Evolutionary conservation across 2,329 filamentous ascomycete genomes (phyloP).

Genomic region (Fusarium xyrophilum): DNA sequence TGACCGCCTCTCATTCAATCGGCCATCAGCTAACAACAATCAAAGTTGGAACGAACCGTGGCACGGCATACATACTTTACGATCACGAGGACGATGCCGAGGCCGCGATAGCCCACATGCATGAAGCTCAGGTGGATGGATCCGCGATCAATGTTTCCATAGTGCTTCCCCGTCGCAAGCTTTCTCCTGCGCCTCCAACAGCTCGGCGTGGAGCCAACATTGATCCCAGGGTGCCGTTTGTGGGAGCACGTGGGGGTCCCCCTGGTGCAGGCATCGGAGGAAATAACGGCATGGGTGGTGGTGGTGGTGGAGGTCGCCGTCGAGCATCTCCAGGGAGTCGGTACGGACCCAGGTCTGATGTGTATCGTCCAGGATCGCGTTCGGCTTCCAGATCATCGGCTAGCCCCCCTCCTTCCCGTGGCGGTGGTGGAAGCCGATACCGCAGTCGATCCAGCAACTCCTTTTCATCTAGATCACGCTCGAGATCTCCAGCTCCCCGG

Average conservation of each 20-base stretch:
- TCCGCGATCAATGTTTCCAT: constrained; percentile 85
- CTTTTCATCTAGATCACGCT: constrained; percentile 58
- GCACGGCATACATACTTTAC: constrained; percentile 92
- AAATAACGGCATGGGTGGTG: constrained; percentile 44
- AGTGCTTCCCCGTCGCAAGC: constrained; percentile 81
- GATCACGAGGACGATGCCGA: constrained; percentile 79
- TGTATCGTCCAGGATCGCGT: constrained; percentile 67
- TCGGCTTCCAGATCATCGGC: constrained; percentile 56
- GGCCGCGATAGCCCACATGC: constrained; percentile 92
- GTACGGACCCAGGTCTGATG: constrained; percentile 58
- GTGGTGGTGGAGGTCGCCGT: constrained; percentile 49
- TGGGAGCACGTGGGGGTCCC: constrained; percentile 45
- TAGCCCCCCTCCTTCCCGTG: constrained; percentile 48
- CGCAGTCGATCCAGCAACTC: constrained; percentile 55
- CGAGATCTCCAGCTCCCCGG: constrained; percentile 50
- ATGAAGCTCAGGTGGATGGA: constrained; percentile 93
- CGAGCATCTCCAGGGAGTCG: constrained; percentile 47
- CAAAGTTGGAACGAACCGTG: constrained; percentile 84
- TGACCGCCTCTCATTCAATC: constrained; percentile 13
- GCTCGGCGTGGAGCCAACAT: constrained; percentile 69
- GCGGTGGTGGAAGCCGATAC: constrained; percentile 49
- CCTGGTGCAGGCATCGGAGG: constrained; percentile 34
- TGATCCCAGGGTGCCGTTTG: constrained; percentile 54
- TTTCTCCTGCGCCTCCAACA: constrained; percentile 79
- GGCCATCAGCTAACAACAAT: constrained; percentile 19